Evolutionary conservation across 441 rosid species (phyloP), one percentile per base, ranked within the genome.

Genomic region (Euphorbia celastroides): DNA sequence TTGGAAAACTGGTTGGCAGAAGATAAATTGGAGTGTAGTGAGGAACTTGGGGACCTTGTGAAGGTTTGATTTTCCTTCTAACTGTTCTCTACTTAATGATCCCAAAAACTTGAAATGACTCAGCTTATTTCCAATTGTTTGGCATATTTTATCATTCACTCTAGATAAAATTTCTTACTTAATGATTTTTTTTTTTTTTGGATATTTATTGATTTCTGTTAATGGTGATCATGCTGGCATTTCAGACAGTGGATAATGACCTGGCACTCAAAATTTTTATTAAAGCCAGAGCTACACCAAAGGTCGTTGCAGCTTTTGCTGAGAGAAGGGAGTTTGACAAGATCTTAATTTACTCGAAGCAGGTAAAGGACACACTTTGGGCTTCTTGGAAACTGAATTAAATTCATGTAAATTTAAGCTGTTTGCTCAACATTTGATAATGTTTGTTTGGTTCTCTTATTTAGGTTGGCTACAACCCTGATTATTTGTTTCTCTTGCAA

Each of bases 231-330:
- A 3, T 78, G 50, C 63, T 71, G 59, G 22, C 71, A 63, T 60
- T 87, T 74, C 75, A 96, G 99, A 96, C 99, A 51, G 99, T 96
- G 74, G 99, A 96, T 82, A 93, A 96, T 83, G 99, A 96, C 77
- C 97, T 96, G 70, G 99, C 99, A 0, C 71, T 96, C 70, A 96
- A 96, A 78, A 93, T 96, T 74, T 96, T 88, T 76, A 89, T 93
- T 69, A 96, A 96, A 83, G 99, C 99, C 44, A 85, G 97, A 78
- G 99, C 96, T 55, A 96, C 99, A 51, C 99, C 99, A 28, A 96
- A 96, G 86, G 99, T 96, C 76, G 98, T 96, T 26, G 97, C 99
- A 42, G 99, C 98, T 72, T 96, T 96, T 83, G 99, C 99, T 38
- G 99, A 96, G 79, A 78, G 99, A 71, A 89, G 98, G 76, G 99